Conservation (phyloP, 352 stramenopile species). For the Plasmopara halstedii region DNA sequence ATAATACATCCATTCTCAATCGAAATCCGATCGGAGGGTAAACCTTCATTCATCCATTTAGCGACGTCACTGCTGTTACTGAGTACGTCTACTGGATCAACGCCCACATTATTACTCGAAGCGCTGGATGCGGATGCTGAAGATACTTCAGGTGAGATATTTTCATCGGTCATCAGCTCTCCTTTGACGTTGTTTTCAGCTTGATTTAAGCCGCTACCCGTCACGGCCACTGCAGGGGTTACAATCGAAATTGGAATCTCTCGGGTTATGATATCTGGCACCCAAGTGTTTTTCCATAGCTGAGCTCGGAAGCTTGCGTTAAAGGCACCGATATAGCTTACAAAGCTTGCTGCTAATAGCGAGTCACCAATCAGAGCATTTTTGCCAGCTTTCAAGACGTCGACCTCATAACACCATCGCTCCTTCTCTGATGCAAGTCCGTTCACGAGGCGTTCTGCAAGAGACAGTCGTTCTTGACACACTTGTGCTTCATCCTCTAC, state of each 20-base stretch:
- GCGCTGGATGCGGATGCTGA: constrained; percentile 1
- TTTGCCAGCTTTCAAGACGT: constrained; percentile 65
- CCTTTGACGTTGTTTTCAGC: constrained; percentile 1
- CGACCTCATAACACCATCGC: constrained; percentile 85
- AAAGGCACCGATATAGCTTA: constrained; percentile 91
- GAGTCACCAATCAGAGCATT: constrained; percentile 82
- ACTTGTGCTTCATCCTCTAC: constrained; percentile 81
- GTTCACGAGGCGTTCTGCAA: constrained; percentile 85
- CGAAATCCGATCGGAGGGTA: constrained; percentile 86
- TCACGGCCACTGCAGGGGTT: constrained; percentile 8
- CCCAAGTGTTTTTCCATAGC: constrained; percentile 82
- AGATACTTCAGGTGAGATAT: constrained; percentile 1
- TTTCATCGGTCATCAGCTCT: background rate
- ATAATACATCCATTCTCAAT: constrained; percentile 92
- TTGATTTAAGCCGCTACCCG: background rate
- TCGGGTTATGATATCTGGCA: constrained; percentile 76
- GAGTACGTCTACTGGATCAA: constrained; percentile 85
- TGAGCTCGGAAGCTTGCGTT: constrained; percentile 73
- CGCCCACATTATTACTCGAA: constrained; percentile 5
- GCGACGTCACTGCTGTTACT: constrained; percentile 78
- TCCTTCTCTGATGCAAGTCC: constrained; percentile 85
- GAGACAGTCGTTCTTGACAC: constrained; percentile 79
- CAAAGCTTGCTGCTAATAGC: constrained; percentile 82
- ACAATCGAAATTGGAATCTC: constrained; percentile 79
- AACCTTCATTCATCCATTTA: constrained; percentile 89